These are phyloP conservation scores for Colletotrichum sp. DNA, from an alignment of 2,329 filamentous ascomycete species.

Conservation along the genomic window DNA sequence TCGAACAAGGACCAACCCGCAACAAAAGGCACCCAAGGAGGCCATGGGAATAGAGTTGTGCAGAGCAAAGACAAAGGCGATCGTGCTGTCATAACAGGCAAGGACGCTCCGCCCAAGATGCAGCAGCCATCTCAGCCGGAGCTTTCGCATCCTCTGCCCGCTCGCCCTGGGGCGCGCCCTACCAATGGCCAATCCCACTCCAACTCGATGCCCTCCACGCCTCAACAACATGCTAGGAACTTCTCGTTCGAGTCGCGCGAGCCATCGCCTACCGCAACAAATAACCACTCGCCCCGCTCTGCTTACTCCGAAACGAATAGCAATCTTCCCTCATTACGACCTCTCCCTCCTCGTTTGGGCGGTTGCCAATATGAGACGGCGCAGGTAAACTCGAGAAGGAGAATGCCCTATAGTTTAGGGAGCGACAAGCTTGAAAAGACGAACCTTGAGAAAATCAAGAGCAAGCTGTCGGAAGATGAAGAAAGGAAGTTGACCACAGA, in stretches of 20 bases:
- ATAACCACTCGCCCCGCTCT: conserved; percentile 86
- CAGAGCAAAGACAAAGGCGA: conserved; percentile 63
- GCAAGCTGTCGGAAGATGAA: conserved; percentile 72
- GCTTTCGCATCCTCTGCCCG: conserved; percentile 26
- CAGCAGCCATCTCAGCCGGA: conserved; percentile 46
- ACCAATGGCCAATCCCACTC: conserved; percentile 59
- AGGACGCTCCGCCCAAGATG: conserved; percentile 58
- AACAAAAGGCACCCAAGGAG: conserved; percentile 54
- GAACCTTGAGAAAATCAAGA: conserved; percentile 75
- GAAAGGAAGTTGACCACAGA: conserved; percentile 79
- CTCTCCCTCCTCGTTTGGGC: conserved; percentile 60
- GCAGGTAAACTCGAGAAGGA: conserved; percentile 78
- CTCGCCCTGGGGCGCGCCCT: conserved; percentile 27
- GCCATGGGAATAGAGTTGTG: conserved; percentile 69
- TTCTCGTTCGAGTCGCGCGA: conserved; percentile 79
- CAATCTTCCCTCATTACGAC: conserved; percentile 70
- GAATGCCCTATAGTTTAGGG: conserved; percentile 93
- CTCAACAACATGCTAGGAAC: conserved; percentile 85
- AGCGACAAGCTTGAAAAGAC: conserved; percentile 76
- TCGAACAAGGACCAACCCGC: conserved; percentile 57
- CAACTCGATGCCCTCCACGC: conserved; percentile 91
- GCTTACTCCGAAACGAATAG: conserved; percentile 89
- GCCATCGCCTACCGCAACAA: conserved; percentile 79
- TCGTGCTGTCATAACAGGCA: conserved; percentile 65
- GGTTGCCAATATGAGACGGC: conserved; percentile 90